Base-by-base conservation (phyloP, 257 asterid genomes). In the Lycium barbarum region DNA sequence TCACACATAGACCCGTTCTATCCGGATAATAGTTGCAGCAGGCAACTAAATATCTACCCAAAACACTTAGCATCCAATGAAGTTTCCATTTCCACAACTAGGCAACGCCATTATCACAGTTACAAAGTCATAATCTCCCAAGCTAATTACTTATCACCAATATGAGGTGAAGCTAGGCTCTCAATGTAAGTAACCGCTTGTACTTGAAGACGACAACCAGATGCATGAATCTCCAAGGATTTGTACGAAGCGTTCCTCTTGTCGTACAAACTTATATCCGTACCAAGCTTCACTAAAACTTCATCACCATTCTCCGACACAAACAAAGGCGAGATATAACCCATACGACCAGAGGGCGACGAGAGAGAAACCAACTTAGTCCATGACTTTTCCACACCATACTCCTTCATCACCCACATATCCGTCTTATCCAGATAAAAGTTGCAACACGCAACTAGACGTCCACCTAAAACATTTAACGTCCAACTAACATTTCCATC, bases 351-450 rank as follows among this genome's bases (percentile, higher is more conserved):
- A 8, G 26, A 15, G 10, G 53, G 45, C 7, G 81, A 65, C 2
- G 88, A 47, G 7, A 89, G 14, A 2, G 84, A 38, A 5, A 63
- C 83, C 65, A 89, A 35, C 58, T 85, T 89, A 33, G 57, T 76
- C 91, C 93, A 90, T 9, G 91, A 88, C 10, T 86, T 88, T 18
- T 2, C 68, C 22, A 73, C 85, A 9, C 90, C 89, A 47, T 88
- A 84, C 80, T 87, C 88, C 63, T 83, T 86, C 91, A 90, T 79
- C 86, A 84, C 83, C 93, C 93, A 90, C 59, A 90, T 67, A 83
- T 87, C 88, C 83, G 51, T 61, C n/a, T 8, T 35, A 35, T 84
- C 38, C 7, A 15, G 9, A 20, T 35, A 0, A 67, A 73, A 73
- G 22, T 85, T 35, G 22, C 76, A 78, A 13, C 83, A 78, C 1